Conservation (phyloP, 345 rosid genomes). For the Pelargonium nanum region DNA sequence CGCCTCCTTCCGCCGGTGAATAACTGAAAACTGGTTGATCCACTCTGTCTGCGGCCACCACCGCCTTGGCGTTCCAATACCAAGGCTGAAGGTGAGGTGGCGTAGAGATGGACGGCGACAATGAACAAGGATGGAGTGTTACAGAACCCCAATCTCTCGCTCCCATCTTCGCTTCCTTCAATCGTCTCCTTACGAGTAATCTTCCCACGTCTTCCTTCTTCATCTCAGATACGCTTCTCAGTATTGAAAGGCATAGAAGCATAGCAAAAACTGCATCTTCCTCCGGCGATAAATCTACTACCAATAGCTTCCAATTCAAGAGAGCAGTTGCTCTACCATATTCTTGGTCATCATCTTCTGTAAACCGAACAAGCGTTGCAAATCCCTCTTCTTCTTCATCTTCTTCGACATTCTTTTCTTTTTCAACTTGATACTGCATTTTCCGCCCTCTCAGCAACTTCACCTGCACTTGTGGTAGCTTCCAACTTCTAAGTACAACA, state of each 20-base stretch:
- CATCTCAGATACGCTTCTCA: slow-evolving; percentile 55
- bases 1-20: slow-evolving; percentile 63
- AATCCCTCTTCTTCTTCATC: slow-evolving; percentile 33
- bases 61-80: slow-evolving; percentile 52
- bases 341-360: slow-evolving; percentile 45
- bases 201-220: slow-evolving; percentile 59
- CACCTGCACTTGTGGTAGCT: slow-evolving; percentile 21
- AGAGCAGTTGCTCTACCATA: slow-evolving; percentile 78
- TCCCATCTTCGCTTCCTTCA: slow-evolving; percentile 58
- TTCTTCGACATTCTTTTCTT: slow-evolving; percentile 12
- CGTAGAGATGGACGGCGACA: slow-evolving; percentile 11
- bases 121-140: slow-evolving; percentile 30
- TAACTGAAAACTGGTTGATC: slow-evolving; percentile 30
- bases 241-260: slow-evolving; percentile 52
- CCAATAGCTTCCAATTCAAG: slow-evolving; percentile 67
- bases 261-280: slow-evolving; percentile 65
- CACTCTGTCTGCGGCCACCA: slow-evolving; percentile 26
- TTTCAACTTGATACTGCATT: slow-evolving; percentile 42
- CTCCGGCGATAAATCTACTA: slow-evolving; percentile 54
- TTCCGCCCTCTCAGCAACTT: slow-evolving; percentile 50
- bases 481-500: too few relatives aligned
- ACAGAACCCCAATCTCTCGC: slow-evolving; percentile 82
- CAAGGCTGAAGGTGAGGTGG: slow-evolving; percentile 55
- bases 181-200: slow-evolving; percentile 48
- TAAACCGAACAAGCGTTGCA: slow-evolving; percentile 47